Conservation (phyloP, 495 filamentous ascomycete species). For the Recurvomyces mirabilis region DNA sequence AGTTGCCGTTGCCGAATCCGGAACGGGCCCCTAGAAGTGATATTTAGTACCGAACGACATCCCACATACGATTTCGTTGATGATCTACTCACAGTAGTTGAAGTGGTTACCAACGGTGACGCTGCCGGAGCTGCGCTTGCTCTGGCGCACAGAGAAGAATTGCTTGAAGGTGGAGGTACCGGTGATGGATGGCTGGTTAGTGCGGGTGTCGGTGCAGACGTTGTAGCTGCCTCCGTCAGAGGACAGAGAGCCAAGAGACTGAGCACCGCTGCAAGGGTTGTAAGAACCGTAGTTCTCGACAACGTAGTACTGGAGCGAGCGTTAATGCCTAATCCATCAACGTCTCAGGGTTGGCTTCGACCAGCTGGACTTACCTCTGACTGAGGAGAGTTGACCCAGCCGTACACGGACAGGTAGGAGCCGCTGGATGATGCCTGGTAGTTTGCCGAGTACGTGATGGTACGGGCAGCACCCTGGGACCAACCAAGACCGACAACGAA, state of each 20-base stretch:
- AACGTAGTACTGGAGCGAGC: constrained; percentile 23
- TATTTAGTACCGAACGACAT: not conserved
- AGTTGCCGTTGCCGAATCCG: constrained; percentile 17
- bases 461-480: constrained; percentile 8
- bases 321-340: too few relatives aligned
- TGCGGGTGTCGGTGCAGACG: constrained; percentile 15
- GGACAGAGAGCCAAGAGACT: constrained; percentile 32
- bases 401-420: constrained; percentile 35
- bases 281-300: constrained; percentile 11
- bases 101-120: constrained; percentile 38
- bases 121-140: constrained; percentile 11
- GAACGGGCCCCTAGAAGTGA: not conserved
- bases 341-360: too few relatives aligned
- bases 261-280: constrained; percentile 39
- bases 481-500: constrained; percentile 13
- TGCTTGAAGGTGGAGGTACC: constrained; percentile 18
- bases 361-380: too few relatives aligned
- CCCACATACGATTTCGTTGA: not conserved
- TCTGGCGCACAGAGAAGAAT: constrained; percentile 13
- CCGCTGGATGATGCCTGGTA: constrained; percentile 39
- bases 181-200: constrained; percentile 17
- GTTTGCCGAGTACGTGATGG: constrained; percentile 38
- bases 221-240: constrained; percentile 14
- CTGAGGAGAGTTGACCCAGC: constrained; percentile 13
- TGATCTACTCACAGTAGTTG: too few relatives aligned